A percentile compares a stretch with the other conserved stretches of the same genome.
Evolutionary conservation across 2,329 filamentous ascomycete genomes (phyloP).

Genomic region (Sarocladium strictum): DNA sequence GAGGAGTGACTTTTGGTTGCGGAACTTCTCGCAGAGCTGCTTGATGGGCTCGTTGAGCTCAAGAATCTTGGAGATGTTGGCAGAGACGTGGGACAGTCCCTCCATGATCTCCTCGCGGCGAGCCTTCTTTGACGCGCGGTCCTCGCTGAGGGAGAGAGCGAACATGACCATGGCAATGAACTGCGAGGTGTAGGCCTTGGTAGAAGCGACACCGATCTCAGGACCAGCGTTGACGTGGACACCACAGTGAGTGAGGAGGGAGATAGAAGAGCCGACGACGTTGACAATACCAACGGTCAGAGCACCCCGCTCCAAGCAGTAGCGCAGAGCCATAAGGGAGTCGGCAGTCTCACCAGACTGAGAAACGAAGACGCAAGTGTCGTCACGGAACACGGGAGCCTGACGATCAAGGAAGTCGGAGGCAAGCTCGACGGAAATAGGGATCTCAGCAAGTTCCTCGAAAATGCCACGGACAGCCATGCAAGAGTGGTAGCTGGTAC

Average conservation of each 20-base stretch:
- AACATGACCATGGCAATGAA: constrained; percentile 99
- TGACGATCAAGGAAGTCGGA: constrained; percentile 97
- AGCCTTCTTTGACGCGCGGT: constrained; percentile 89
- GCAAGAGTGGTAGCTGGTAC: constrained; percentile 97
- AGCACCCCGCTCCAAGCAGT: constrained; percentile 96
- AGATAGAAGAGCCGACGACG: constrained; percentile 97
- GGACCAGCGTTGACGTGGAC: constrained; percentile 99
- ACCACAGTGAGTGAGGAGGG: constrained; percentile 97
- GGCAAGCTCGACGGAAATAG: constrained; percentile 91
- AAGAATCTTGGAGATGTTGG: constrained; percentile 87
- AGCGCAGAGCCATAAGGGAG: constrained; percentile 92
- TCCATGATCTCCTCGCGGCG: constrained; percentile 95
- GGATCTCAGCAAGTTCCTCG: constrained; percentile 96
- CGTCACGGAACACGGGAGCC: constrained; percentile 97
- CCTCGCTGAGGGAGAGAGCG: constrained; percentile 89
- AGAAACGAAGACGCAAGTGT: constrained; percentile 97
- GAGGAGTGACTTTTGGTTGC: constrained; percentile 93
- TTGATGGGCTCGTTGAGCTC: constrained; percentile 92
- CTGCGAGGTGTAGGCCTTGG: constrained; percentile 98
- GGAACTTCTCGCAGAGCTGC: constrained; percentile 87
- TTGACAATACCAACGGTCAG: constrained; percentile 98
- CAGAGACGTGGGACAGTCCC: constrained; percentile 78
- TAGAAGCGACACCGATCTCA: constrained; percentile 97
- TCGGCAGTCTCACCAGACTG: constrained; percentile 98
- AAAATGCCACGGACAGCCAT: constrained; percentile 99